Evolutionary conservation across 306 rosid genomes (phyloP).

Genomic region (Prunus persica): Prunus_persica_NCBIv2 NC_034009.1:11686001-11686500

Average conservation of each 20-base stretch:
- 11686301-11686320: not conserved
- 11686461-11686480: not conserved
- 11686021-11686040: slow-evolving; percentile 54
- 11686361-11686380: not conserved
- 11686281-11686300: not conserved
- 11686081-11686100: not conserved
- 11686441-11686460: not conserved
- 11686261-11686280: not conserved
- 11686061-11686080: not conserved
- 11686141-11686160: not conserved
- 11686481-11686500: not conserved
- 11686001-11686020: slow-evolving; percentile 53
- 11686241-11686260: not conserved
- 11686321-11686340: not conserved
- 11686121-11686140: not conserved
- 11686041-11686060: slow-evolving; percentile 65
- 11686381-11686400: too few relatives aligned
- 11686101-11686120: not conserved
- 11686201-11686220: not conserved
- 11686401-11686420: too few relatives aligned
- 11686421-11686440: not conserved
- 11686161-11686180: not conserved
- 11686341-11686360: not conserved
- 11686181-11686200: not conserved
- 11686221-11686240: not conserved